Conservation (phyloP, 805 yeast species). For the Teunomyces stri region DNA sequence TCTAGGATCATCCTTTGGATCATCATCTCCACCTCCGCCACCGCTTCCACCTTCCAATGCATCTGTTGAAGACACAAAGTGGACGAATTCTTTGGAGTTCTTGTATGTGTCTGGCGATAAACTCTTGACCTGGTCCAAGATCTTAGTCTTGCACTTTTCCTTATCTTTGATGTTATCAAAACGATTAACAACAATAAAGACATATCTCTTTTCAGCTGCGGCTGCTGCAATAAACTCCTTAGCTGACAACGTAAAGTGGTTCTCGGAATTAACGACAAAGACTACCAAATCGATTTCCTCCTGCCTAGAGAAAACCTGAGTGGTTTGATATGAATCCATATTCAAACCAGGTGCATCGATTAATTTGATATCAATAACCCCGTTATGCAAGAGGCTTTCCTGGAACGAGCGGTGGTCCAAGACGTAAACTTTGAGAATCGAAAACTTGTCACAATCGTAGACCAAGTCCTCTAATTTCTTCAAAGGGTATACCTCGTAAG, state of each 20-base stretch:
- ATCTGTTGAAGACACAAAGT: conserved; percentile 74
- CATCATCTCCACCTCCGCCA: conserved; percentile 30
- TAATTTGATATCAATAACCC: conserved; percentile 85
- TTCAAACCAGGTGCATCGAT: conserved; percentile 98
- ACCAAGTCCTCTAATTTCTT: conserved; percentile 67
- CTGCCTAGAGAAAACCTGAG: conserved; percentile 92
- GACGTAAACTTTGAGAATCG: conserved; percentile 76
- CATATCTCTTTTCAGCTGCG: conserved; percentile 84
- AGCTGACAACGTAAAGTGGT: conserved; percentile 91
- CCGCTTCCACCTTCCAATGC: conserved; percentile 37
- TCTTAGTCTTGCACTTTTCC: conserved; percentile 69
- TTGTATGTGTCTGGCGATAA: conserved; percentile 90
- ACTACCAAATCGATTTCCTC: conserved; percentile 96
- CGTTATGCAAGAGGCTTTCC: conserved; percentile 76
- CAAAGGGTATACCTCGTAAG: conserved; percentile 58
- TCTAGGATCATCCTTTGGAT: conserved; percentile 30
- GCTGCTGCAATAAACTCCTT: conserved; percentile 90
- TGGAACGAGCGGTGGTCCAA: conserved; percentile 68
- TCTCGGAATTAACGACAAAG: conserved; percentile 94
- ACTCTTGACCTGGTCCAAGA: conserved; percentile 79
- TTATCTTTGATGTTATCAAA: conserved; percentile 85
- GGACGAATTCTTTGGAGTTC: conserved; percentile 86
- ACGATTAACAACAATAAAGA: conserved; percentile 90
- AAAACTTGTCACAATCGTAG: conserved; percentile 65
- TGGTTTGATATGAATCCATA: conserved; percentile 88